Percentiles rank a stretch among this genome's conserved stretches.
Conservation (phyloP, 2,329 filamentous ascomycete species). For the Alternaria arbusti region DNA sequence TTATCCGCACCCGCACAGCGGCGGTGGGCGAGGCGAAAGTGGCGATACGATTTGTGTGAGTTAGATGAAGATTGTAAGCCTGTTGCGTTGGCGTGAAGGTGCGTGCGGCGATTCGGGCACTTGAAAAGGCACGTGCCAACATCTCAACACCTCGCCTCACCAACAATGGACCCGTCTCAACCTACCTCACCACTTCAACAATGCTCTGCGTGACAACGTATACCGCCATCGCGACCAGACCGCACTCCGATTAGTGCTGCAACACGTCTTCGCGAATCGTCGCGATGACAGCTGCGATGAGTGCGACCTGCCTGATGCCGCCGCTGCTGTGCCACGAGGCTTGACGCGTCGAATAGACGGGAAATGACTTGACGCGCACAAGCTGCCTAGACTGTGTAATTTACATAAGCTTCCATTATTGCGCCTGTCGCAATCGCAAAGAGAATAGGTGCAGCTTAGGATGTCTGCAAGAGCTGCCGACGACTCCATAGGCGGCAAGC, state of each 20-base stretch:
- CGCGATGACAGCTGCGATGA: background rate
- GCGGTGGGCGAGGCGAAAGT: no score
- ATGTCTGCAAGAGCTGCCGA: background rate
- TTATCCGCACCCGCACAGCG: no score
- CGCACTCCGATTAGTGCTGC: background rate
- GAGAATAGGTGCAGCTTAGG: background rate
- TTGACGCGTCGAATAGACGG: background rate
- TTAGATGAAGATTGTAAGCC: no score
- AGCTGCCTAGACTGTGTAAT: background rate
- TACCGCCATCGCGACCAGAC: background rate
- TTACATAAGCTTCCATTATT: background rate
- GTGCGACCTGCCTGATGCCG: no score
- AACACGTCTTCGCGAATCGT: background rate
- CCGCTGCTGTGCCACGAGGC: background rate
- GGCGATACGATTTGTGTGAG: no score
- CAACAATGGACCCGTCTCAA: background rate
- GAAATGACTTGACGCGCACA: background rate
- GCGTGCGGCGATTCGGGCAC: background rate
- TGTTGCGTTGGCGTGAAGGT: background rate
- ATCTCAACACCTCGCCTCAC: background rate
- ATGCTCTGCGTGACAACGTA: background rate
- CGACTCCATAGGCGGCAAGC: background rate
- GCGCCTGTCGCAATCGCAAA: background rate
- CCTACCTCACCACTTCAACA: background rate
- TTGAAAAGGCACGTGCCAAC: background rate